Percentiles rank a stretch among this genome's conserved stretches.
phyloP scores from a whole-genome alignment of 2,329 filamentous ascomycete species.

The Diplodia seriata region DNA sequence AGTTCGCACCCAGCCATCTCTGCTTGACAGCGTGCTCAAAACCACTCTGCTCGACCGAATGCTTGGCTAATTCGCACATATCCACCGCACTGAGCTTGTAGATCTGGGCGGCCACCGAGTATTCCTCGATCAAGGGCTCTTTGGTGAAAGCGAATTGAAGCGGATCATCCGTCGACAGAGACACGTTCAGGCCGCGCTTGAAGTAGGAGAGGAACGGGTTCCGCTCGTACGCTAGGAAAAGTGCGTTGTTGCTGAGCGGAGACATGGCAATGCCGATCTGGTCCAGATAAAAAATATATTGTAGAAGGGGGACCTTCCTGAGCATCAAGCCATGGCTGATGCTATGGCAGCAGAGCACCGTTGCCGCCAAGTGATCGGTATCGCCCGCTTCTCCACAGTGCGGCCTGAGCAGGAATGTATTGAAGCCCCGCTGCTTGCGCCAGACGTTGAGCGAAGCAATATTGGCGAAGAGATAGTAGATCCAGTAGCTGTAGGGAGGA shows the following conservation, averaged over 20 bases:
- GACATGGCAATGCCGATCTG: conserved; percentile 99
- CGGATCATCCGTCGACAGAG: conserved; percentile 93
- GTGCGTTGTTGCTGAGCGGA: conserved; percentile 95
- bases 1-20: conserved; percentile 86
- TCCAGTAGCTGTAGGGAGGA: conserved; percentile 98
- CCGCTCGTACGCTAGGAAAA: conserved; percentile 95
- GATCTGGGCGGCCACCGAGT: conserved; percentile 96
- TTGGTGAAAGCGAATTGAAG: conserved; percentile 99
- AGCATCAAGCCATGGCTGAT: conserved; percentile 94
- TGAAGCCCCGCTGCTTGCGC: conserved; percentile 91
- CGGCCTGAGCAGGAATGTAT: conserved; percentile 89
- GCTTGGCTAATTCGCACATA: conserved; percentile 98
- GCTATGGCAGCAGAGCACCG: conserved; percentile 90
- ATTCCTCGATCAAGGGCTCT: conserved; percentile 96
- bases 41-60: conserved; percentile 92
- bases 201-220: conserved; percentile 98
- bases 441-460: conserved; percentile 90
- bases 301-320: conserved; percentile 90
- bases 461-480: conserved; percentile 96
- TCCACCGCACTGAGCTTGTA: conserved; percentile 97
- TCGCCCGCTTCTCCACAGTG: conserved; percentile 98
- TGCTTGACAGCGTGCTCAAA: conserved; percentile 90
- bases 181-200: conserved; percentile 91
- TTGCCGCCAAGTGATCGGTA: conserved; percentile 92
- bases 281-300: conserved; percentile 97